phyloP scores from a whole-genome alignment of 768 basidiomycete genomes.

The Lepiota venenata region DNA sequence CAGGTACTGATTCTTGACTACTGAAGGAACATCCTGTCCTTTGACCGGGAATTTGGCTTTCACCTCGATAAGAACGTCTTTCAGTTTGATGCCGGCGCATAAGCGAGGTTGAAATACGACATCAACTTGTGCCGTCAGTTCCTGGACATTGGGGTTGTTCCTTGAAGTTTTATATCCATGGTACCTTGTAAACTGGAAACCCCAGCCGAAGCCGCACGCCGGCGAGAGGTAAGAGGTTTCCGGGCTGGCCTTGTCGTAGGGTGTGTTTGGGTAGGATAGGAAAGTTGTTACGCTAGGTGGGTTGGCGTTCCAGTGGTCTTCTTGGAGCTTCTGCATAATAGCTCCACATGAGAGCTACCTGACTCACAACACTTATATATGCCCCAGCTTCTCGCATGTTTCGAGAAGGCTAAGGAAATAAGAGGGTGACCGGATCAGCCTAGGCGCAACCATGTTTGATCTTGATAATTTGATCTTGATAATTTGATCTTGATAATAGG shows the following conservation, averaged over 20 bases:
- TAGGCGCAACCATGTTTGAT: no score
- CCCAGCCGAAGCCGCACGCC: slow-evolving; percentile 4
- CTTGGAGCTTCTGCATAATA: not conserved
- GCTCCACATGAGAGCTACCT: no score
- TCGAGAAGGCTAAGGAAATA: no score
- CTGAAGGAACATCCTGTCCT: no score
- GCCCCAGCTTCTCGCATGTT: no score
- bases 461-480: no score
- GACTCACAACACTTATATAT: no score
- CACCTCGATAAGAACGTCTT: not conserved
- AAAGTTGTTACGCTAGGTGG: not conserved
- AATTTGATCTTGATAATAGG: no score
- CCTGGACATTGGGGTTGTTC: slow-evolving; percentile 1
- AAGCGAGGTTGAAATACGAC: not conserved
- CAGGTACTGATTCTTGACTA: no score
- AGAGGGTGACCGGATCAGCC: no score
- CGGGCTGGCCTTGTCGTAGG: not conserved
- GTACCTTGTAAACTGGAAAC: not conserved
- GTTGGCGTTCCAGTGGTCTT: not conserved
- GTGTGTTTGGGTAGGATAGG: not conserved
- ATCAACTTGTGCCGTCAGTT: not conserved
- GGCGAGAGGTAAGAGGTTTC: not conserved
- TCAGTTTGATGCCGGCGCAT: not conserved
- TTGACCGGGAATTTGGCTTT: not conserved
- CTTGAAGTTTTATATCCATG: not conserved